Evolutionary conservation across 148 eudicot species (phyloP), one percentile per base, ranked within the genome.

Genomic region (Dysphania ambrosioides): DNA sequence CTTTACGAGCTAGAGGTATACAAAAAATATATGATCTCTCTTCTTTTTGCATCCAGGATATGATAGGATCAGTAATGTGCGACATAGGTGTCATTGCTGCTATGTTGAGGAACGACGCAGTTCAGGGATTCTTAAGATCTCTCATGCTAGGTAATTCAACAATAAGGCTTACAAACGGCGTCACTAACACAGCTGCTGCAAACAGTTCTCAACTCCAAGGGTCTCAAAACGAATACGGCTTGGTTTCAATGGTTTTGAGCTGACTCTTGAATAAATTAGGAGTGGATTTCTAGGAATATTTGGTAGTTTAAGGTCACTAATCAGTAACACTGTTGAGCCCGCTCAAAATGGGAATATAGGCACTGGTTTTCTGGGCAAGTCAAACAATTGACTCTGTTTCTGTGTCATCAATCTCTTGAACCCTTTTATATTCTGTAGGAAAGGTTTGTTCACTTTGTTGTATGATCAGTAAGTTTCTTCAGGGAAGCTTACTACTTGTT

Each of bases 81-180:
- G 91, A 88, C 66, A 49, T 18, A 73, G 82, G 77, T 15, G 79
- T 88, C 51, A 86, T 89, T 86, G 75, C 79, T 60, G 86, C 91
- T 15, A 77, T 88, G 31, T 10, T 80, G 74, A 81, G 40, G 47
- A 88, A 88, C 56, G 55, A 72, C n/a, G 83, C 72, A 3, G 85
- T 88, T 61, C 87, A 74, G 56, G 74, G 79, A 69, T 79, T 82
- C 67, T 82, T 27, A 56, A 72, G 38, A 56, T 81, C 87, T 66
- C 66, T 80, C 21, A 38, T 59, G 16, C 44, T 75, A 80, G 88
- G 88, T 80, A 73, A 19, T 38, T 19, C 34, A 69, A 34, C 58
- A 51, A 58, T 18, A 69, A 58, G 30, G 62, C 5, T 58, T 24
- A 26, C 30, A n/a, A 58, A n/a, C 23, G 19, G 8, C 64, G 13